Percentiles rank a stretch among this genome's conserved stretches.
Conservation (phyloP, 805 yeast species). For the Debaryomyces castellii region DNA sequence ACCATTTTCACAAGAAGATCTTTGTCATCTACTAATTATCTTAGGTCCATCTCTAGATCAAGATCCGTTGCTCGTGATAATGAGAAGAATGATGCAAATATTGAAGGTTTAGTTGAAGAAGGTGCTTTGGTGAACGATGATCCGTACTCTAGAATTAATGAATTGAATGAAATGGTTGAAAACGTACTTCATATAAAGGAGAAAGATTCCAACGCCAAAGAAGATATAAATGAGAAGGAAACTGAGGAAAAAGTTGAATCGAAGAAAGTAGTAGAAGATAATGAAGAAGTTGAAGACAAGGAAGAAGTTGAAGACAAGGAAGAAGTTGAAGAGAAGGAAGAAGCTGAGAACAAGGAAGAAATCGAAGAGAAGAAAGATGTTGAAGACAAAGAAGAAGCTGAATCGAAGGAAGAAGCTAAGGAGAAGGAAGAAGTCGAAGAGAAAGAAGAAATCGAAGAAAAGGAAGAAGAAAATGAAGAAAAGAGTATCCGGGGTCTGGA, state of each 20-base stretch:
- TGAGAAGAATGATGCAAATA: slow-evolving; percentile 31
- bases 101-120: slow-evolving; percentile 47
- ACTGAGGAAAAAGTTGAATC: not conserved
- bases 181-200: slow-evolving; percentile 36
- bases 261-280: not conserved
- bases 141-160: slow-evolving; percentile 46
- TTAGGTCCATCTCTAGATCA: slow-evolving; percentile 66
- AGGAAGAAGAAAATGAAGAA: slow-evolving; percentile 44
- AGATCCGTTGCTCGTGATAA: slow-evolving; percentile 47
- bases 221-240: no score
- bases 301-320: not conserved
- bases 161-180: slow-evolving; percentile 50
- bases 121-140: slow-evolving; percentile 58
- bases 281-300: not conserved
- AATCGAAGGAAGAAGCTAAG: slow-evolving; percentile 6
- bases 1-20: slow-evolving; percentile 31
- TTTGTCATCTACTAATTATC: slow-evolving; percentile 49
- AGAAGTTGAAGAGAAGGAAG: not conserved
- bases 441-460: slow-evolving; percentile 28
- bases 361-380: not conserved
- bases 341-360: not conserved
- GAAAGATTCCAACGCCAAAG: not conserved
- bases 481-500: slow-evolving; percentile 6
- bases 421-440: slow-evolving; percentile 4
- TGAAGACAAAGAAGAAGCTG: not conserved